phyloP scores from a whole-genome alignment of 768 basidiomycete genomes.

The Arthromyces matolae region DNA sequence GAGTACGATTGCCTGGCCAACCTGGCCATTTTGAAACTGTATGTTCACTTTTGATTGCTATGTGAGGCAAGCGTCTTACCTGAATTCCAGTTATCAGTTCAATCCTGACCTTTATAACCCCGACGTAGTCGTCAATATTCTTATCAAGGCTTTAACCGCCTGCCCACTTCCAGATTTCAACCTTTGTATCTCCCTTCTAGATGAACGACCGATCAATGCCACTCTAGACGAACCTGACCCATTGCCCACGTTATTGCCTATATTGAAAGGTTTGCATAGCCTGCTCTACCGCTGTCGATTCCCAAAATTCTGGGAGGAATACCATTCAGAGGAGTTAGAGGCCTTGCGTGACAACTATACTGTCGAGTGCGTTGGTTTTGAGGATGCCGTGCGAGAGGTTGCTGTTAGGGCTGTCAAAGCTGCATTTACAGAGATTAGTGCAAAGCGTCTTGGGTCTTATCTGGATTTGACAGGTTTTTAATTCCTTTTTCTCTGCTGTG shows the following conservation, averaged over 20 bases:
- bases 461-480: constrained; percentile 58
- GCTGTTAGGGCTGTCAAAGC: constrained; percentile 74
- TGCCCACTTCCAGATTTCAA: constrained; percentile 91
- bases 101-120: constrained; percentile 91
- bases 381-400: constrained; percentile 76
- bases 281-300: constrained; percentile 83
- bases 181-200: constrained; percentile 89
- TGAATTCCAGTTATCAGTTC: constrained; percentile 80
- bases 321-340: constrained; percentile 67
- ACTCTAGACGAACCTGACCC: constrained; percentile 80
- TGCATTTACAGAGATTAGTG: constrained; percentile 71
- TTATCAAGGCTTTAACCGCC: constrained; percentile 85
- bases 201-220: constrained; percentile 57
- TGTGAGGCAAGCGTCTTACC: background rate
- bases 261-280: constrained; percentile 62
- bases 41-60: constrained; percentile 21
- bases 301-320: constrained; percentile 79
- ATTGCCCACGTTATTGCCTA: constrained; percentile 63
- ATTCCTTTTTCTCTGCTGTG: background rate
- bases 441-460: constrained; percentile 66
- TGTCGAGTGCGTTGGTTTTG: constrained; percentile 78
- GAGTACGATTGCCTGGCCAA: constrained; percentile 96
- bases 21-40: constrained; percentile 92
- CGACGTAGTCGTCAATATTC: constrained; percentile 91
- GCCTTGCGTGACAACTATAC: constrained; percentile 82